phyloP scores from a whole-genome alignment of 2,329 filamentous ascomycete species.

The Botrytis fragariae region DNA sequence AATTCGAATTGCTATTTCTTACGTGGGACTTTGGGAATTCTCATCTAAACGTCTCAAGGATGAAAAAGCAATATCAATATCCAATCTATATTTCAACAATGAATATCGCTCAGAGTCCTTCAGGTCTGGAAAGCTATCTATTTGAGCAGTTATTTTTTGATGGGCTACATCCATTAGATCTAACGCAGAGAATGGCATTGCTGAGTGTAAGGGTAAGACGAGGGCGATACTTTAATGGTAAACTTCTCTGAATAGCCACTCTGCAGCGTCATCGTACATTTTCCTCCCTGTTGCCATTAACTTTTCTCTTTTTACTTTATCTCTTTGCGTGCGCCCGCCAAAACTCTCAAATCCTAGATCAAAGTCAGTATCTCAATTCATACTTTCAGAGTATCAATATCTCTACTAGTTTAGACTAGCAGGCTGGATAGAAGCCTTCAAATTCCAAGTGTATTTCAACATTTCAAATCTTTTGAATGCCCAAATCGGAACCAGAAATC shows the following conservation, averaged over 20 bases:
- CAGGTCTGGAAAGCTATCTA: background rate
- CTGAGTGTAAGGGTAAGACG: background rate
- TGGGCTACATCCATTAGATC: background rate
- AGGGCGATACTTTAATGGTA: background rate
- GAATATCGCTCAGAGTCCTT: background rate
- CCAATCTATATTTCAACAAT: background rate
- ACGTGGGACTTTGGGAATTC: background rate
- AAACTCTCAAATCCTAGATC: conserved; percentile 5
- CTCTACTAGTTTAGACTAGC: background rate
- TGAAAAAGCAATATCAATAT: too few relatives aligned
- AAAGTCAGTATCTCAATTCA: background rate
- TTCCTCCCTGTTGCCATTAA: background rate
- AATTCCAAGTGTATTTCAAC: background rate
- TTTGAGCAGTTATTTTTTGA: background rate
- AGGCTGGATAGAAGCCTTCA: background rate
- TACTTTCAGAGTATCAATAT: background rate
- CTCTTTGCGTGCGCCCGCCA: background rate
- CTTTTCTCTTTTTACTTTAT: background rate
- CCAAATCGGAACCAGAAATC: background rate
- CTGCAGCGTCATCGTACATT: conserved; percentile 16
- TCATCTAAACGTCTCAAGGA: too few relatives aligned
- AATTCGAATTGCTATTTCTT: background rate
- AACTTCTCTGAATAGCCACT: conserved; percentile 19
- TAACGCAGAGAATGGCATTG: too few relatives aligned
- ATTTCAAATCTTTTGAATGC: background rate